These are phyloP conservation scores for Rhodotorula toruloides DNA, from an alignment of 768 basidiomycete species.

Conservation along the genomic window DNA sequence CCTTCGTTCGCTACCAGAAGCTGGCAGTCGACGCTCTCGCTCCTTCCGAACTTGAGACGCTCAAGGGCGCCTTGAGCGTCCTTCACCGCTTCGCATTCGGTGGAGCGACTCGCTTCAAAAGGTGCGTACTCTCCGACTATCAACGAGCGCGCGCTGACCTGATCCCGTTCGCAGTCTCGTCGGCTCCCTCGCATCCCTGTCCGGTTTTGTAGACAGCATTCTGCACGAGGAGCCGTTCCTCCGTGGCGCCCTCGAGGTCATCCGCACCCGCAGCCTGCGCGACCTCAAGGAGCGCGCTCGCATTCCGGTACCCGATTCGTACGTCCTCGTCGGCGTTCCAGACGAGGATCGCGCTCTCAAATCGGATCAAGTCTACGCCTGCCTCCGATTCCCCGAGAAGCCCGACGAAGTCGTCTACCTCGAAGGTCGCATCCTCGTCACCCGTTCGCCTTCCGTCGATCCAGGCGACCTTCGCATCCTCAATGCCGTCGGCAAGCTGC, in stretches of 20 bases:
- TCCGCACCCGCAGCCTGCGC: slow-evolving; percentile 62
- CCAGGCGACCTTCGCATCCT: slow-evolving; percentile 68
- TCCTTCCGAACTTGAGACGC: slow-evolving; percentile 58
- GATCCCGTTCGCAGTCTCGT: slow-evolving; percentile 42
- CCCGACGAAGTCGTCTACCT: slow-evolving; percentile 55
- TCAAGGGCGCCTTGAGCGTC: slow-evolving; percentile 51
- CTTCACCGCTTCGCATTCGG: slow-evolving; percentile 53
- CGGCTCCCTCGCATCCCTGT: slow-evolving; percentile 50
- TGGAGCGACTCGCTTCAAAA: slow-evolving; percentile 46
- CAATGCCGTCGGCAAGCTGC: slow-evolving; percentile 3
- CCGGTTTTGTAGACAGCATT: neutral
- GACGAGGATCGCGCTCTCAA: slow-evolving; percentile 57
- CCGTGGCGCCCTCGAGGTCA: slow-evolving; percentile 56
- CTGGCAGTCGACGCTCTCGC: slow-evolving; percentile 56
- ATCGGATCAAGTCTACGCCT: slow-evolving; percentile 54
- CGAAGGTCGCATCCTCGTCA: slow-evolving; percentile 60
- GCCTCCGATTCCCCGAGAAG: slow-evolving; percentile 49
- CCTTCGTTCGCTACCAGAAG: slow-evolving; percentile 63
- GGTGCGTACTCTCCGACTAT: neutral
- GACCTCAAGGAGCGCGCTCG: slow-evolving; percentile 71
- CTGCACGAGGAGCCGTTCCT: slow-evolving; percentile 52
- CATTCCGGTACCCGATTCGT: slow-evolving; percentile 64
- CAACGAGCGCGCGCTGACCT: slow-evolving; percentile 43
- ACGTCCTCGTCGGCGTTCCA: slow-evolving; percentile 70
- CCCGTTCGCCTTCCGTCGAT: slow-evolving; percentile 67